A percentile compares a stretch with the other conserved stretches of the same genome.
Evolutionary conservation across 129 eudicot genomes (phyloP).

Genomic region (Helianthus tuberosus): DNA sequence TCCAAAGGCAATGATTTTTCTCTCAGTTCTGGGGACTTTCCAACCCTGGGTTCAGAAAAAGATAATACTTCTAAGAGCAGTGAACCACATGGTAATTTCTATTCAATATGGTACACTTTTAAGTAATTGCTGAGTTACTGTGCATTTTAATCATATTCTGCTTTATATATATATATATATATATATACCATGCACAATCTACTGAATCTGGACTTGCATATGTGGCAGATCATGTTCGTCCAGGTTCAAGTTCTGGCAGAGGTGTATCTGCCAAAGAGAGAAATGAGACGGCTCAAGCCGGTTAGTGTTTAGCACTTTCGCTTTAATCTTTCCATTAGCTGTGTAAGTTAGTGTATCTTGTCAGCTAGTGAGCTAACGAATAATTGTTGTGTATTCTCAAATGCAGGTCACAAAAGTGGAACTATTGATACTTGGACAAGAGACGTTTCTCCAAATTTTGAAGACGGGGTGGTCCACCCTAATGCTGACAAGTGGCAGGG

Average conservation of each 20-base stretch:
- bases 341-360: neutral
- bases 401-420: constrained; percentile 58
- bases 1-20: constrained; percentile 70
- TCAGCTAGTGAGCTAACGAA: neutral
- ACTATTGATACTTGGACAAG: constrained; percentile 63
- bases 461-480: neutral
- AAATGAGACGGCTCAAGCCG: constrained; percentile 44
- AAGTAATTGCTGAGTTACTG: constrained; percentile 4
- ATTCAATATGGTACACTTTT: constrained; percentile 12
- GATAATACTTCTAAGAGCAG: constrained; percentile 48
- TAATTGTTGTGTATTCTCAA: constrained; percentile 8
- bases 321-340: constrained; percentile 1
- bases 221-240: constrained; percentile 63
- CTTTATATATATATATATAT: neutral
- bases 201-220: constrained; percentile 24
- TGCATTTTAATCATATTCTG: neutral
- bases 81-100: constrained; percentile 61
- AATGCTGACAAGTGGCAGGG: constrained; percentile 78
- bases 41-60: constrained; percentile 85
- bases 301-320: constrained; percentile 29
- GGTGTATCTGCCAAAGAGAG: constrained; percentile 36
- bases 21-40: constrained; percentile 89
- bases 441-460: constrained; percentile 47
- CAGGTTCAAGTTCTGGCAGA: constrained; percentile 72
- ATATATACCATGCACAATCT: constrained; percentile 8